Evolutionary conservation across 2,329 filamentous ascomycete species (phyloP).

Genomic region (Verticillium albo-atrum): DNA sequence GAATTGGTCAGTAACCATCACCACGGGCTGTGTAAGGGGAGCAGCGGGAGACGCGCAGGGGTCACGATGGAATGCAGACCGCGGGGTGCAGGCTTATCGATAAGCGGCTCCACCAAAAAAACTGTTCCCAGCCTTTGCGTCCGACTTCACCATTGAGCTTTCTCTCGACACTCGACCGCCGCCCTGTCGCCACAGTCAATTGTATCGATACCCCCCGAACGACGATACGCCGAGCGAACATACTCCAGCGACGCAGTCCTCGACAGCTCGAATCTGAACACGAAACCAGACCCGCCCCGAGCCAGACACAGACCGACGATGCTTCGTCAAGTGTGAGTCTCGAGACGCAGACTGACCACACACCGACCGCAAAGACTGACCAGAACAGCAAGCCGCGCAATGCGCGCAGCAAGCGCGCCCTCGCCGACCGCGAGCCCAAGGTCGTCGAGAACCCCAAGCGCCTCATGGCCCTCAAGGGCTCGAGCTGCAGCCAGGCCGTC

Average conservation of each 20-base stretch:
- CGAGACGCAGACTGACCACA: not conserved
- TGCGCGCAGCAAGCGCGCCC: slow-evolving; percentile 75
- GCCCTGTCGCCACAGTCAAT: not conserved
- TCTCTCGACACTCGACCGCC: not conserved
- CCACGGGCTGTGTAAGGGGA: too few relatives aligned
- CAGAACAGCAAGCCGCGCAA: slow-evolving; percentile 38
- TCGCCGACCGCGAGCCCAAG: slow-evolving; percentile 91
- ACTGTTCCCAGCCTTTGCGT: not conserved
- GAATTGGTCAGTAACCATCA: too few relatives aligned
- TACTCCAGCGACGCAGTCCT: not conserved
- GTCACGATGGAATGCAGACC: not conserved
- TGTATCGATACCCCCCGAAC: not conserved
- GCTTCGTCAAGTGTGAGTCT: slow-evolving; percentile 44
- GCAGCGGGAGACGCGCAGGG: not conserved
- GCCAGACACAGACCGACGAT: slow-evolving; percentile 19
- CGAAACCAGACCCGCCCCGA: not conserved
- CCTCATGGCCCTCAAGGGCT: slow-evolving; percentile 84
- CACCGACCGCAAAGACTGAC: not conserved
- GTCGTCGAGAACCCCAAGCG: slow-evolving; percentile 84
- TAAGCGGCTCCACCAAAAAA: not conserved
- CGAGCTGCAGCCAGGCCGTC: slow-evolving; percentile 75
- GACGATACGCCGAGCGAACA: not conserved
- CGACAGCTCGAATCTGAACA: not conserved
- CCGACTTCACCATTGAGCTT: not conserved
- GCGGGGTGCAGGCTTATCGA: slow-evolving; percentile 5